These are phyloP conservation scores for Arabidopsis thaliana DNA, from an alignment of 345 rosid genomes.

Conservation along the genomic window TAIR10.1 NC_003071.7:13761501-13762000, in stretches of 20 bases:
- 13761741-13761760: constrained; percentile 40
- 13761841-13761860: constrained; percentile 32
- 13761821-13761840: constrained; percentile 38
- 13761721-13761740: constrained; percentile 63
- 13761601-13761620: constrained; percentile 82
- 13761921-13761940: constrained; percentile 21
- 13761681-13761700: constrained; percentile 90
- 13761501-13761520: constrained; percentile 2
- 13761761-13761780: constrained; percentile 41
- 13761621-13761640: constrained; percentile 96
- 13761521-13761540: not conserved
- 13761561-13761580: constrained; percentile 91
- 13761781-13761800: constrained; percentile 44
- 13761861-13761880: constrained; percentile 30
- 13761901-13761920: constrained; percentile 36
- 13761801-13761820: constrained; percentile 37
- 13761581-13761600: constrained; percentile 83
- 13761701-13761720: constrained; percentile 95
- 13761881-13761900: constrained; percentile 26
- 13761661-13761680: constrained; percentile 61
- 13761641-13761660: constrained; percentile 75
- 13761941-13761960: constrained; percentile 27
- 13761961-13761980: constrained; percentile 20
- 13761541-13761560: constrained; percentile 33
- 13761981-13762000: constrained; percentile 41